phyloP scores from a whole-genome alignment of 2,329 filamentous ascomycete genomes.

The Aspergillus sp. region DNA sequence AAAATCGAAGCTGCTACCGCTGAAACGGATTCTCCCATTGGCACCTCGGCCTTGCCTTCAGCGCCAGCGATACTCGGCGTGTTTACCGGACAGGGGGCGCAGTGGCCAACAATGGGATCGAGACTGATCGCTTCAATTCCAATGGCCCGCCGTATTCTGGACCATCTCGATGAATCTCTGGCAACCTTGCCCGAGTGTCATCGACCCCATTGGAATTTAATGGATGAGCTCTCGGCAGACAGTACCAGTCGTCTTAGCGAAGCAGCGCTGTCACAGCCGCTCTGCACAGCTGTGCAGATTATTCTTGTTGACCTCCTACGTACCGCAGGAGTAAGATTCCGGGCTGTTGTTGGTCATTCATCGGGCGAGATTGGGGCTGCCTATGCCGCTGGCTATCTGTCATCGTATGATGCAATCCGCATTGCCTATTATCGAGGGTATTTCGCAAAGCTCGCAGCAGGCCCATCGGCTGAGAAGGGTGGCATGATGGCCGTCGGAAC shows the following conservation, averaged over 20 bases:
- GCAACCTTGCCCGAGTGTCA: slow-evolving; percentile 1
- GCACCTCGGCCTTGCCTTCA: neutral
- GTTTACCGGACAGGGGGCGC: slow-evolving; percentile 21
- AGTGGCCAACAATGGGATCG: slow-evolving; percentile 16
- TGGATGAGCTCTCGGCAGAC: slow-evolving; percentile 3
- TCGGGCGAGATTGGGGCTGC: slow-evolving; percentile 13
- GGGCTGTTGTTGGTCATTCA: slow-evolving; percentile 14
- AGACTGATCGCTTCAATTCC: slow-evolving; percentile 7
- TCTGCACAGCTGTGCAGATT: slow-evolving; percentile 14
- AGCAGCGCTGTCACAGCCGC: slow-evolving; percentile 8
- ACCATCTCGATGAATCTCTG: slow-evolving; percentile 9
- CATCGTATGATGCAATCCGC: slow-evolving; percentile 31
- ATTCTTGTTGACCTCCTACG: slow-evolving; percentile 7
- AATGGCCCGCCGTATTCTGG: slow-evolving; percentile 4
- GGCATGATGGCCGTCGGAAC: slow-evolving; percentile 44
- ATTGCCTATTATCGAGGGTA: slow-evolving; percentile 42
- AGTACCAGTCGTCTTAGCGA: slow-evolving; percentile 1
- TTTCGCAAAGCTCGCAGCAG: slow-evolving; percentile 11
- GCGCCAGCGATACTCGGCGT: slow-evolving; percentile 10
- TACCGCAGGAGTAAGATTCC: slow-evolving; percentile 6
- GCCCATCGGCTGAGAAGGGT: slow-evolving; percentile 18
- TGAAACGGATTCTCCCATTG: neutral
- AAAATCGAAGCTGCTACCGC: neutral
- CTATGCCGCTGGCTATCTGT: slow-evolving; percentile 11
- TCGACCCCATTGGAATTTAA: slow-evolving; percentile 7